These are phyloP conservation scores for Aspergillus pseudoglaucus DNA, from an alignment of 2,329 filamentous ascomycete genomes.

Conservation along the genomic window DNA sequence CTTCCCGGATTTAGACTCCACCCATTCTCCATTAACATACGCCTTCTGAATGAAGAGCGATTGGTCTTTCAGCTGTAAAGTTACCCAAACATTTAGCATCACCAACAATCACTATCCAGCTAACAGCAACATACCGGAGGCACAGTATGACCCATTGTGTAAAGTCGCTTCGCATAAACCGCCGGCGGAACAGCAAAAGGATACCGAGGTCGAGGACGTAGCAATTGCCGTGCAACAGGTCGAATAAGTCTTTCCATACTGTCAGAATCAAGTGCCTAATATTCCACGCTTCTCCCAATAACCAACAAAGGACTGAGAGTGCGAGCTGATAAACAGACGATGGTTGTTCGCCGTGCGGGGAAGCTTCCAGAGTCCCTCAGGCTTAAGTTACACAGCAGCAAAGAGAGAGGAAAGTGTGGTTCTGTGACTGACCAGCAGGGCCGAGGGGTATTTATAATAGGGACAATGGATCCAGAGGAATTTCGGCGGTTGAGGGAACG, in stretches of 20 bases:
- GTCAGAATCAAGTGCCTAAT: background rate
- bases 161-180: conserved; percentile 30
- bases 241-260: conserved; percentile 31
- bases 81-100: too few relatives aligned
- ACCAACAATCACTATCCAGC: conserved; percentile 2
- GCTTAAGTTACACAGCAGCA: background rate
- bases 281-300: background rate
- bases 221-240: conserved; percentile 30
- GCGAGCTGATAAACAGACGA: background rate
- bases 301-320: background rate
- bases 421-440: background rate
- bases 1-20: conserved; percentile 75
- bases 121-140: conserved; percentile 25
- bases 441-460: background rate
- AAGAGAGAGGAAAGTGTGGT: background rate
- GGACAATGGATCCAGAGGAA: conserved; percentile 1
- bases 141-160: conserved; percentile 36
- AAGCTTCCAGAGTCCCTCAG: background rate
- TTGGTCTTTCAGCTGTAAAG: conserved; percentile 66
- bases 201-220: conserved; percentile 29
- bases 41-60: conserved; percentile 77
- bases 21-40: conserved; percentile 92
- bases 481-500: background rate
- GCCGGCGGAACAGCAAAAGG: conserved; percentile 28
- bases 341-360: background rate